A percentile compares a stretch with the other conserved stretches of the same genome.
phyloP scores from a whole-genome alignment of 805 yeast genomes.

The Saccharomycopsis oosterbeekiorum region DNA sequence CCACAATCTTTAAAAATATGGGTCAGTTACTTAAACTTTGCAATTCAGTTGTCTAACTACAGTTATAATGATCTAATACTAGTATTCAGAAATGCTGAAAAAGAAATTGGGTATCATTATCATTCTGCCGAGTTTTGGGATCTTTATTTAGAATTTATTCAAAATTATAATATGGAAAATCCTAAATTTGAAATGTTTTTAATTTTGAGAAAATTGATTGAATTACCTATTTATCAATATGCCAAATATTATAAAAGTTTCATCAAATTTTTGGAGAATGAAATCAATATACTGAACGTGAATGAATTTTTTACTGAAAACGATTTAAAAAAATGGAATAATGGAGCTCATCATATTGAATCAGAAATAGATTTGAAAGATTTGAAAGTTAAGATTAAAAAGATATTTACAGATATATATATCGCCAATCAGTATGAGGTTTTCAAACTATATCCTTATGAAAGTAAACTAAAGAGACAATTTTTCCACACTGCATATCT shows the following conservation, averaged over 20 bases:
- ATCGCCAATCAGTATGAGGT: conserved; percentile 45
- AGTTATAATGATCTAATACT: conserved; percentile 26
- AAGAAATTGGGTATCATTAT: conserved; percentile 42
- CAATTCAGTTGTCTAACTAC: conserved; percentile 21
- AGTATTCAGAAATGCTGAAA: conserved; percentile 39
- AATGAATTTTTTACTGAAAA: conserved; percentile 13
- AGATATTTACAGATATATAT: conserved; percentile 41
- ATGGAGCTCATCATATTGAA: neutral
- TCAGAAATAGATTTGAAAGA: conserved; percentile 21
- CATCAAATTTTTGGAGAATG: conserved; percentile 27
- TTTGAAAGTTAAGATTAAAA: conserved; percentile 32
- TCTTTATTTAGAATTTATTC: conserved; percentile 35
- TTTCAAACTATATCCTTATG: conserved; percentile 41
- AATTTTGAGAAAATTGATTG: conserved; percentile 40
- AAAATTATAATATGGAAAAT: conserved; percentile 27
- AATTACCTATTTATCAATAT: conserved; percentile 48
- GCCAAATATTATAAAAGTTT: conserved; percentile 35
- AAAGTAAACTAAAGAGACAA: conserved; percentile 31
- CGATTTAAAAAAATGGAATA: conserved; percentile 20
- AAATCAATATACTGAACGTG: conserved; percentile 13
- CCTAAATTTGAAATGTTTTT: conserved; percentile 21
- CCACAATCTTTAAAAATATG: conserved; percentile 42
- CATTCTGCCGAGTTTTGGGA: conserved; percentile 43
- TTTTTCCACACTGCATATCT: conserved; percentile 29
- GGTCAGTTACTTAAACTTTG: conserved; percentile 38